Percentiles rank a stretch among this genome's conserved stretches.
These are phyloP conservation scores for Geotrichum fermentans DNA, from an alignment of 1,139 yeast genomes.

Conservation along the genomic window DNA sequence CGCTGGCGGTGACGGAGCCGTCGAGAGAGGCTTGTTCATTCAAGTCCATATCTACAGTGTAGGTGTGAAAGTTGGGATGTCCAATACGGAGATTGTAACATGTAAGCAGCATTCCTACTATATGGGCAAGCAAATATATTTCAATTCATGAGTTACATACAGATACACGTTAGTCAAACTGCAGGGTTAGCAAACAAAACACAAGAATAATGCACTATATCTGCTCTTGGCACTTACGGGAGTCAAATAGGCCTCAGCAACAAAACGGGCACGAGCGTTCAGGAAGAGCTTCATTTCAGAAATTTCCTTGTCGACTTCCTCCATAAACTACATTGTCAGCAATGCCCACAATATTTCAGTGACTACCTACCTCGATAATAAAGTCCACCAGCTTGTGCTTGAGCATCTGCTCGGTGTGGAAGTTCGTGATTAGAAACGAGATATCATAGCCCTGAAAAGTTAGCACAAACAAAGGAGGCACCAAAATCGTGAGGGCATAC, in stretches of 20 bases:
- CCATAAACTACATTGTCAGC: slow-evolving; percentile 60
- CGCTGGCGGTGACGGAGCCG: slow-evolving; percentile 8
- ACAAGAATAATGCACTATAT: too few species aligned
- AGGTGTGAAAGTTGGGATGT: not conserved
- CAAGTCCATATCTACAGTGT: not conserved
- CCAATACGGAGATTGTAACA: not conserved
- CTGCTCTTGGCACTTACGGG: slow-evolving; percentile 21
- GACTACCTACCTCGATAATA: slow-evolving; percentile 56
- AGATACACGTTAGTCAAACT: slow-evolving; percentile 13
- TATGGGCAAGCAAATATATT: not conserved
- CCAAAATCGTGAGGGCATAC: slow-evolving; percentile 17
- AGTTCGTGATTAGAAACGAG: slow-evolving; percentile 86
- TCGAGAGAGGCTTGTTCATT: slow-evolving; percentile 5
- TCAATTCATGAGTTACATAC: not conserved
- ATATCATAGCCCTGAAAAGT: slow-evolving; percentile 67
- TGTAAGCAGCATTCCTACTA: not conserved
- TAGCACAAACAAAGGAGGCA: not conserved
- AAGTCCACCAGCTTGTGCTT: slow-evolving; percentile 94
- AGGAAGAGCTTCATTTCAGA: slow-evolving; percentile 96
- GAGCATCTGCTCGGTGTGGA: slow-evolving; percentile 93
- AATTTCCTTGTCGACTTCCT: slow-evolving; percentile 96
- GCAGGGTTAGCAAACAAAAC: slow-evolving; percentile 2
- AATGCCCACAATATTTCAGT: not conserved
- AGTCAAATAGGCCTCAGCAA: slow-evolving; percentile 89
- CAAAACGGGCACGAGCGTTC: slow-evolving; percentile 96